These are phyloP conservation scores for Dictyostelium citrinum DNA, from an alignment of 78 protist species.

Conservation along the genomic window DNA sequence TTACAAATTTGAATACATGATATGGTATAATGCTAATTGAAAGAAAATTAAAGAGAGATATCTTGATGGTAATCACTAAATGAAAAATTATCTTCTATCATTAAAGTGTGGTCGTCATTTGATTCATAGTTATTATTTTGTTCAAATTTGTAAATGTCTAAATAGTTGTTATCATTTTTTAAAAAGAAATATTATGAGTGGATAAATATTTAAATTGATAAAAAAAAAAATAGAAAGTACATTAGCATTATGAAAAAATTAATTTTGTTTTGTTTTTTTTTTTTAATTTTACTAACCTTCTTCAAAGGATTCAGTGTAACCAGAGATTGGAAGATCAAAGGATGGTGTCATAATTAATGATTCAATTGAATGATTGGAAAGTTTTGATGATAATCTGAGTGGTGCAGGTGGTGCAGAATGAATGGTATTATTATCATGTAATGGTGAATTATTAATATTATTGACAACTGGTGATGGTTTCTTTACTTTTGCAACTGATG, in stretches of 20 bases:
- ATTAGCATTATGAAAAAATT: no score
- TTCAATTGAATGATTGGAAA: constrained; percentile 27
- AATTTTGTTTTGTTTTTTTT: no score
- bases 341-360: constrained; percentile 60
- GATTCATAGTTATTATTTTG: neutral
- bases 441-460: neutral
- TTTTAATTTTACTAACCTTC: neutral
- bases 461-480: neutral
- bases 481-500: neutral
- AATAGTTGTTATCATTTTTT: neutral
- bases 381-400: neutral
- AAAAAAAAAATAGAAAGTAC: neutral
- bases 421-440: neutral
- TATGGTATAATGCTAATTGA: neutral
- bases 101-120: neutral
- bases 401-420: constrained; percentile 56
- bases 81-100: constrained; percentile 42
- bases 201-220: no score
- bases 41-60: neutral
- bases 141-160: neutral
- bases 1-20: neutral
- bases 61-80: constrained; percentile 29
- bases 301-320: constrained; percentile 1
- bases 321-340: constrained; percentile 15
- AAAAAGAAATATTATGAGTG: neutral